A percentile compares a stretch with the other conserved stretches of the same genome.
phyloP scores from a whole-genome alignment of 108 stramenopile genomes.

The Pinguiococcus pyrenoidosus region DNA sequence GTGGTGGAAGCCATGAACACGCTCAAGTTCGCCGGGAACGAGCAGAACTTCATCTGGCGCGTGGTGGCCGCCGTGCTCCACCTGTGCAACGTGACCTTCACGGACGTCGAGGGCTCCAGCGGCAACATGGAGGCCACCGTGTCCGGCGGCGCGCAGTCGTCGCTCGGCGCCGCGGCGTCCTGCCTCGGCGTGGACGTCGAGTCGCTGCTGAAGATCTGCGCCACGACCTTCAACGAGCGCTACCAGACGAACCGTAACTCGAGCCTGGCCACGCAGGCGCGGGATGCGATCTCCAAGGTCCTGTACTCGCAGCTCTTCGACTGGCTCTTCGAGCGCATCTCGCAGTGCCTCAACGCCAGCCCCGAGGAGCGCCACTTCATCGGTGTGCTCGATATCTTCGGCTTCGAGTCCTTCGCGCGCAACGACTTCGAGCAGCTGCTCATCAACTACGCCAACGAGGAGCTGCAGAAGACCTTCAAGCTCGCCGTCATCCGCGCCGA shows the following conservation, averaged over 20 bases:
- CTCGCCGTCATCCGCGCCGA: slow-evolving; percentile 9
- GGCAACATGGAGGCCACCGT: no score
- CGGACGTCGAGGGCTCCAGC: neutral
- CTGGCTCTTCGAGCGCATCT: slow-evolving; percentile 67
- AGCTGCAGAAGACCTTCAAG: slow-evolving; percentile 15
- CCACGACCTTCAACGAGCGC: no score
- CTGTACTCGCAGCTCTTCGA: slow-evolving; percentile 80
- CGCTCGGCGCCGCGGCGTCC: no score
- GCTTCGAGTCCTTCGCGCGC: slow-evolving; percentile 9
- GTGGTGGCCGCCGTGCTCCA: slow-evolving; percentile 28
- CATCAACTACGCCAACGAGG: slow-evolving; percentile 26
- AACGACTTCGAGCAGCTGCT: slow-evolving; percentile 24
- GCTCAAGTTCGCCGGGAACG: slow-evolving; percentile 19
- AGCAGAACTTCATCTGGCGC: slow-evolving; percentile 23
- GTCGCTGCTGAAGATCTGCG: no score
- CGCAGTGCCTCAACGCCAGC: slow-evolving; percentile 52
- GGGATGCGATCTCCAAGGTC: slow-evolving; percentile 83
- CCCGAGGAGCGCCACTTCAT: neutral
- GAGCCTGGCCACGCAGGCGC: slow-evolving; percentile 61
- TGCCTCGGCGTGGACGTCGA: no score
- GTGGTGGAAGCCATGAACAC: slow-evolving; percentile 43
- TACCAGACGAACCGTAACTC: no score
- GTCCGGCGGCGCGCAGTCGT: no score
- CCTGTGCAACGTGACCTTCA: slow-evolving; percentile 20
- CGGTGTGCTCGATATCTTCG: no score